Conservation (phyloP, 129 eudicot species). For the Apium graveolens region DNA sequence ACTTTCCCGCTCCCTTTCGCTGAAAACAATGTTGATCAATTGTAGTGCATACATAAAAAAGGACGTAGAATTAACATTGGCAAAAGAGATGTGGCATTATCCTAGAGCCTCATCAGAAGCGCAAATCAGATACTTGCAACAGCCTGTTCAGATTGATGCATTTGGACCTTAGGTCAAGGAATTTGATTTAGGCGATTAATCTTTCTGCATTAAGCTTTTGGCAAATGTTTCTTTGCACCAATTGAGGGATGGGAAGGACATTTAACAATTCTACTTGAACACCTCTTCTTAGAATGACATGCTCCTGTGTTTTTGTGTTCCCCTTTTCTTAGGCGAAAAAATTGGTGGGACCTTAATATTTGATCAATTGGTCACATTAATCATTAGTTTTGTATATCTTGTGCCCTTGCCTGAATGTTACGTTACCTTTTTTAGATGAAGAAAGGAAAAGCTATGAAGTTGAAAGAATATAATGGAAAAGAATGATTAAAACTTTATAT, state of each 20-base stretch:
- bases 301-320: neutral
- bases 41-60: neutral
- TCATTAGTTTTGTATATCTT: neutral
- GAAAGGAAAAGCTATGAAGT: too few relatives aligned
- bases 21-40: neutral
- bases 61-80: neutral
- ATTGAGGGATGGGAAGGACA: neutral
- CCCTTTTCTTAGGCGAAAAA: neutral
- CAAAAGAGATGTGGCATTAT: neutral
- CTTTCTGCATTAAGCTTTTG: neutral
- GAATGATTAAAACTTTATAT: too few relatives aligned
- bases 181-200: neutral
- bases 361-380: too few relatives aligned
- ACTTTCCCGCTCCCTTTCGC: neutral
- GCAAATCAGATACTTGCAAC: neutral
- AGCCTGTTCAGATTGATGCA: neutral
- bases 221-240: neutral
- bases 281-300: neutral
- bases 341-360: neutral
- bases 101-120: too few relatives aligned
- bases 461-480: too few relatives aligned
- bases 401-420: too few relatives aligned
- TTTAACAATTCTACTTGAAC: neutral
- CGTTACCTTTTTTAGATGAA: too few relatives aligned
- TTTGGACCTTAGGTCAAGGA: neutral